These are phyloP conservation scores for Botrytis paeoniae DNA, from an alignment of 2,329 filamentous ascomycete genomes.

Conservation along the genomic window DNA sequence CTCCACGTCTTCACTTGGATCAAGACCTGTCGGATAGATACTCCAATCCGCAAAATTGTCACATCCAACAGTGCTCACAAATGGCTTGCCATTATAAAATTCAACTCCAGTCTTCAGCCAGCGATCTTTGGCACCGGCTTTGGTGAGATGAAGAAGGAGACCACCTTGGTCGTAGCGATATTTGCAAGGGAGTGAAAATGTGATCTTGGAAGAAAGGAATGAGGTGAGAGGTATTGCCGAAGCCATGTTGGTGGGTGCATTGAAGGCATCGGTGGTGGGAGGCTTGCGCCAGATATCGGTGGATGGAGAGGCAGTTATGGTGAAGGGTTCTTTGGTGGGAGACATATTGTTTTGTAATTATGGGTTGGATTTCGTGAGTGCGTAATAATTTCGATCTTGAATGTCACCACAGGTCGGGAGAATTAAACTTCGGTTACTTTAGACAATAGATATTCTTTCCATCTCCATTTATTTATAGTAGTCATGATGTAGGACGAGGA, in stretches of 20 bases:
- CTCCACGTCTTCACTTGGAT: neutral
- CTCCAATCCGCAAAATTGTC: slow-evolving; percentile 12
- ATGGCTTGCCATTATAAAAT: slow-evolving; percentile 4
- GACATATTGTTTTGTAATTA: neutral
- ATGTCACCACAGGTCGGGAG: neutral
- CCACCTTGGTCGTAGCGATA: slow-evolving; percentile 18
- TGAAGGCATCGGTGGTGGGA: slow-evolving; percentile 12
- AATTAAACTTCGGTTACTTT: neutral
- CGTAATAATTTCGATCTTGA: neutral
- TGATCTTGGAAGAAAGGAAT: neutral
- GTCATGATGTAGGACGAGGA: neutral
- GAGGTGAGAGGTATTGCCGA: neutral
- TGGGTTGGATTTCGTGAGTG: neutral
- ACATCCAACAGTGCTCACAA: slow-evolving; percentile 13
- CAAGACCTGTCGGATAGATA: neutral
- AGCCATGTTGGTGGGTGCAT: slow-evolving; percentile 6
- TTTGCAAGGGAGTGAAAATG: slow-evolving; percentile 11
- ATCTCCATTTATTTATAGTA: neutral
- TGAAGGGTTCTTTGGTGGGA: slow-evolving; percentile 12
- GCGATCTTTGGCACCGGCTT: neutral
- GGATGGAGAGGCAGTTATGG: neutral
- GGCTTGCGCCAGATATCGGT: slow-evolving; percentile 19
- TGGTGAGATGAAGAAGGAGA: slow-evolving; percentile 11
- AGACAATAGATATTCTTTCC: neutral
- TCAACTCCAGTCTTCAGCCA: slow-evolving; percentile 18